Evolutionary conservation across 768 basidiomycete species (phyloP), one percentile per base, ranked within the genome.

Genomic region (Phanerochaete sordida): DNA sequence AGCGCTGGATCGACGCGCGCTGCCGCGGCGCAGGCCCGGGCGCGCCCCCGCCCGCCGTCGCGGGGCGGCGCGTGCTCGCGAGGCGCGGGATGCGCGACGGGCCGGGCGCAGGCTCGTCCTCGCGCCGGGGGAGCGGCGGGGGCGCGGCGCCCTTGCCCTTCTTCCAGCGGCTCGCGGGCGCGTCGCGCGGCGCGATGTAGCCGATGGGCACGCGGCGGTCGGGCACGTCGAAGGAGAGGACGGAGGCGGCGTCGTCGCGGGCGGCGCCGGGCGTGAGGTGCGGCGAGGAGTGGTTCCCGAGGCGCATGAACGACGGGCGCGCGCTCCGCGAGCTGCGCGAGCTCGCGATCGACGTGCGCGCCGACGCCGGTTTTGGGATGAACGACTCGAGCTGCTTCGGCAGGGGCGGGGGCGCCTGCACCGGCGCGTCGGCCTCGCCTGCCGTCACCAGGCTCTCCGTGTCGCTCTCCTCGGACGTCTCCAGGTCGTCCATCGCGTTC

Each of bases 401-500:
- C 7, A 58, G 56, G 19, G 44, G 24, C n/a, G 57, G 19, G 56
- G 2, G 58, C 35, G 50, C 33, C 30, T 39, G 39, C 28, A 21
- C 15, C 48, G 69, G 55, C 6, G 31, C 47, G 30, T n/a, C 62
- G n/a, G n/a, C n/a, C 11, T 9, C 54, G 33, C 33, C 33, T 12
- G 33, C 24, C 13, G 54, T 39, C 15, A 19, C 31, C 12, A 21
- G 49, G 13, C 61, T 69, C 30, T 71, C 74, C 21, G 39, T 55
- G 23, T 70, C 70, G 54, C 72, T 73, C 57, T 79, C 79, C n/a
- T 54, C 35, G 52, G 83, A 84, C 24, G 85, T 83, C 28, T 84
- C 88, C 56, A 88, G 73, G 62, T 87, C 89, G 64, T 89, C 86
- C 83, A 91, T 84, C 26, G 83, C 87, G 70, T 87, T 87, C 6